Evolutionary conservation across 2,329 filamentous ascomycete species (phyloP).

Genomic region (Aspergillus sp.): DNA sequence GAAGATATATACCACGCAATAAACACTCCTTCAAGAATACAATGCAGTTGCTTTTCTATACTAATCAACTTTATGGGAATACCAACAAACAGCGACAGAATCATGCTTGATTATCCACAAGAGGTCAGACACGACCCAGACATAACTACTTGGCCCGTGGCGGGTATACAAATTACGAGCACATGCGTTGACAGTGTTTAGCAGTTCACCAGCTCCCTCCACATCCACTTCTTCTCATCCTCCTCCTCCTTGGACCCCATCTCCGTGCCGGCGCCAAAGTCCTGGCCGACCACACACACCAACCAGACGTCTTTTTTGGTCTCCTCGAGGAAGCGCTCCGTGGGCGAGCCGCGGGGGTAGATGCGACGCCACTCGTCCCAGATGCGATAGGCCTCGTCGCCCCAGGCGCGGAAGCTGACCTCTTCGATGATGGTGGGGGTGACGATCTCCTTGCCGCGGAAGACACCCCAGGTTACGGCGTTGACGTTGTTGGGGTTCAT

Average conservation of each 20-base stretch:
- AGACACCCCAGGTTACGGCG: conserved; percentile 95
- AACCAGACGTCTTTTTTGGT: conserved; percentile 75
- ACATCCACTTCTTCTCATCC: conserved; percentile 40
- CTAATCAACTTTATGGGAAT: no score
- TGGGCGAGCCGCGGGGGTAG: conserved; percentile 72
- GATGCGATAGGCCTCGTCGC: conserved; percentile 92
- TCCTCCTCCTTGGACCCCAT: conserved; percentile 38
- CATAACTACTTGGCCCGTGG: no score
- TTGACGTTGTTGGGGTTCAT: conserved; percentile 65
- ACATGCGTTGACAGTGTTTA: not conserved
- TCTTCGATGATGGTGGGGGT: conserved; percentile 96
- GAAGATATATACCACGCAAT: no score
- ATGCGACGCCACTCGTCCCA: conserved; percentile 92
- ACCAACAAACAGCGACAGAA: no score
- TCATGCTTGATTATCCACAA: no score
- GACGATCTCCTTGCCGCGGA: conserved; percentile 92
- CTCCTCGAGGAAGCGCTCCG: conserved; percentile 67
- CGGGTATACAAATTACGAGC: not conserved
- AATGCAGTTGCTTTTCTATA: no score
- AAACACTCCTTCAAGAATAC: no score
- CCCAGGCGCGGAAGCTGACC: conserved; percentile 90
- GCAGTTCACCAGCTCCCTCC: conserved; percentile 36
- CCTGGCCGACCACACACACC: conserved; percentile 65
- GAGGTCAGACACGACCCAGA: no score
- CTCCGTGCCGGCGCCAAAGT: conserved; percentile 43